Conservation (phyloP, 495 filamentous ascomycete genomes). For the Tetracladium setigerum region DNA sequence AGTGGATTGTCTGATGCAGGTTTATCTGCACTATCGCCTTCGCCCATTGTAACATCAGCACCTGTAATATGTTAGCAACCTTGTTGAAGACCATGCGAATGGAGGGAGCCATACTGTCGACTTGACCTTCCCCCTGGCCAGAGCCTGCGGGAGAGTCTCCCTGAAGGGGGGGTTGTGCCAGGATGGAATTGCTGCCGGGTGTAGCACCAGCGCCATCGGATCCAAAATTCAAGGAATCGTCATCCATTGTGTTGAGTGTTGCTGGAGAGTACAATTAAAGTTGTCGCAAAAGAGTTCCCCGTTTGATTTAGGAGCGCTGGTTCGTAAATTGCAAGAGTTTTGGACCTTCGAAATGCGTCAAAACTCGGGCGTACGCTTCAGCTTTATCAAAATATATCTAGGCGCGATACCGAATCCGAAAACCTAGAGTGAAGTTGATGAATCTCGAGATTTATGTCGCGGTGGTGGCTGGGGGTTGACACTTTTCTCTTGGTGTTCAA, state of each 20-base stretch:
- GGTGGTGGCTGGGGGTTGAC: constrained; percentile 1
- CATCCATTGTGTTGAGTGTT: constrained; percentile 39
- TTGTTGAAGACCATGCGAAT: neutral
- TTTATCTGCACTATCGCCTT: constrained; percentile 23
- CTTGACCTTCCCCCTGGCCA: constrained; percentile 3
- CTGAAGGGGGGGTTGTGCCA: constrained; percentile 41
- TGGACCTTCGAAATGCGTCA: too few relatives aligned
- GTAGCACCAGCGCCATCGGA: constrained; percentile 43
- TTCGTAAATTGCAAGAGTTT: too few relatives aligned
- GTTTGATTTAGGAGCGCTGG: neutral
- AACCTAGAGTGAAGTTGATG: neutral
- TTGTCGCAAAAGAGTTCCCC: constrained; percentile 16
- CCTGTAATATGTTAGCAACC: constrained; percentile 8
- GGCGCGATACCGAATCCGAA: neutral
- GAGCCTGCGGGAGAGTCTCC: constrained; percentile 21
- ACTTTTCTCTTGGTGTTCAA: neutral
- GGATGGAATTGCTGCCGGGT: constrained; percentile 39
- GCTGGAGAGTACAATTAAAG: constrained; percentile 4
- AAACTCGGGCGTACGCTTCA: too few relatives aligned
- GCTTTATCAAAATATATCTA: neutral
- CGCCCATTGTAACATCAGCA: constrained; percentile 49
- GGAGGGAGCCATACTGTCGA: constrained; percentile 13
- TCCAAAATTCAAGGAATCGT: constrained; percentile 42
- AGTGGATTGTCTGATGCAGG: constrained; percentile 67
- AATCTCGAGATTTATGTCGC: constrained; percentile 2